phyloP scores from a whole-genome alignment of 163 green algal species.

The Scenedesmus sp. region DNA sequence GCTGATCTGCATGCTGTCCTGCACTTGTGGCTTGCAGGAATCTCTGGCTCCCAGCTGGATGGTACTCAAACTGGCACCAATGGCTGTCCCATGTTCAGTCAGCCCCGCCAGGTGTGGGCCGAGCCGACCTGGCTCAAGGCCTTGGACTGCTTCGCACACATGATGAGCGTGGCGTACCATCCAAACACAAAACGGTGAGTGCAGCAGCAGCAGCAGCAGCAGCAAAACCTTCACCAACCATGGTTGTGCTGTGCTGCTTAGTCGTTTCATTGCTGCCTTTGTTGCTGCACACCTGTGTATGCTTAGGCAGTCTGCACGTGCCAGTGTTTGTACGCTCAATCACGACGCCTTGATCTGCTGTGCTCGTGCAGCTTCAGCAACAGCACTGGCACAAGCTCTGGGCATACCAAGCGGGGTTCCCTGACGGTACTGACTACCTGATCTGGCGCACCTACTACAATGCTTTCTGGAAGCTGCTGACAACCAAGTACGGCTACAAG shows the following conservation, averaged over 20 bases:
- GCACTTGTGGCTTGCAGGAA: neutral
- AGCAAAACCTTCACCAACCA: no score
- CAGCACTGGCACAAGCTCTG: neutral
- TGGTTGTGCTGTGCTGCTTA: no score
- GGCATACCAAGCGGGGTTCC: neutral
- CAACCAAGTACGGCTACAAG: neutral
- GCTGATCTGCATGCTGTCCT: neutral
- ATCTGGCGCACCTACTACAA: constrained; percentile 22
- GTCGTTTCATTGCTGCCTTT: no score
- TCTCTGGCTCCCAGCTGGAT: neutral
- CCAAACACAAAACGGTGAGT: neutral
- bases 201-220: neutral
- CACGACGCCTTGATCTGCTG: no score
- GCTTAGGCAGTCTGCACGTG: no score
- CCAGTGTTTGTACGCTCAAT: neutral
- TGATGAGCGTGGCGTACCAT: neutral
- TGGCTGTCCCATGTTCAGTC: neutral
- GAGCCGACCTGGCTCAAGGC: neutral
- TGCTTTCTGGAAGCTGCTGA: neutral
- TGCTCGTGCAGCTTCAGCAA: neutral
- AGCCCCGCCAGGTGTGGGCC: neutral
- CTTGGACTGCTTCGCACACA: constrained; percentile 18
- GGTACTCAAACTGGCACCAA: neutral
- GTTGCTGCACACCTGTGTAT: no score
- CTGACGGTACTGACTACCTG: neutral